Conservation (phyloP, 2,329 filamentous ascomycete species). For the Colletotrichum viniferum region DNA sequence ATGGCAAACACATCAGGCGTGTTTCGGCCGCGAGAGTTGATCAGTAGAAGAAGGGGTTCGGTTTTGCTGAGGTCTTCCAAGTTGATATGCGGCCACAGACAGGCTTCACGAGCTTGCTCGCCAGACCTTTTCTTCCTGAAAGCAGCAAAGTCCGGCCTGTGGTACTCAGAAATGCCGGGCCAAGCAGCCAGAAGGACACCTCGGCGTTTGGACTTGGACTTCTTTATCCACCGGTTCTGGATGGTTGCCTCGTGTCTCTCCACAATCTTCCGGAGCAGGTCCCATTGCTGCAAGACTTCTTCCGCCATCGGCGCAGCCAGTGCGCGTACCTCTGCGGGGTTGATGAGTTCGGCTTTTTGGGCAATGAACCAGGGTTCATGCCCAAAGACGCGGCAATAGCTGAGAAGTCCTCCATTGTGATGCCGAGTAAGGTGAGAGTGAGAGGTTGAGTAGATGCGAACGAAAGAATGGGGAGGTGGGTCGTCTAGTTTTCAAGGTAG, state of each 20-base stretch:
- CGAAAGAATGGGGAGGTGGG: background rate
- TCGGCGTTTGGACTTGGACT: constrained; percentile 48
- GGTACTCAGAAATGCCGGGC: constrained; percentile 52
- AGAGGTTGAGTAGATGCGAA: background rate
- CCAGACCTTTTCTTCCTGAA: constrained; percentile 12
- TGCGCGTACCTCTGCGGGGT: background rate
- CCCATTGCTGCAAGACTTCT: constrained; percentile 38
- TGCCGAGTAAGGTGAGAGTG: background rate
- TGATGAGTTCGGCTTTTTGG: background rate
- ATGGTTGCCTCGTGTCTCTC: constrained; percentile 55
- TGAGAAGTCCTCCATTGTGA: background rate
- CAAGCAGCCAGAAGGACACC: constrained; percentile 51
- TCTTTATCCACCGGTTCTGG: constrained; percentile 60
- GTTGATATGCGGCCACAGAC: constrained; percentile 61
- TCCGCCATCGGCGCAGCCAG: background rate
- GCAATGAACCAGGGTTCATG: background rate
- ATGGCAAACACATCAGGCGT: constrained; percentile 50
- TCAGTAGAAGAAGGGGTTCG: constrained; percentile 50
- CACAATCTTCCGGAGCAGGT: constrained; percentile 44
- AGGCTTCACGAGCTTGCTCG: constrained; percentile 31
- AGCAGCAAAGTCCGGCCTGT: constrained; percentile 56
- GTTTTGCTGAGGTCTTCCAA: constrained; percentile 55
- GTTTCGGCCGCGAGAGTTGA: constrained; percentile 56
- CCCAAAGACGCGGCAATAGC: background rate
- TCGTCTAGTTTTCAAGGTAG: background rate